Evolutionary conservation across 257 asterid species (phyloP), one percentile per base, ranked within the genome.

Genomic region (Penstemon newberryi): DNA sequence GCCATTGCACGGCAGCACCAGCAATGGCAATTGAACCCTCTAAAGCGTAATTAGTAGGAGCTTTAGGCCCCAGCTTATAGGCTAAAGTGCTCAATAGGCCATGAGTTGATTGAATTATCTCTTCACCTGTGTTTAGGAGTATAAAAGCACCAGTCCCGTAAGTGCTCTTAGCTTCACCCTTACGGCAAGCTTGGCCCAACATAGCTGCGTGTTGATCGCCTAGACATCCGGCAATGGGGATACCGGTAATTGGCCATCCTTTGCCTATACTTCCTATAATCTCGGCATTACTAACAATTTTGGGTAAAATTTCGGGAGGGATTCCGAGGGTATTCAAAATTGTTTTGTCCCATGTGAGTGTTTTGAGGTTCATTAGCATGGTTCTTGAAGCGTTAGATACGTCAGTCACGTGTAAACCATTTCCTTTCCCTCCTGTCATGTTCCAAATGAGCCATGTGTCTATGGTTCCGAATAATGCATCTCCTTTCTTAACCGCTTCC

Each of bases 1-100:
- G 92, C 97, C 99, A 93, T 79, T 93, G 99, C 51, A 93, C 99
- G 0, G 97, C 99, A 0, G 99, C 99, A 8, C 99, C 97, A 12
- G 99, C 97, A 19, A 90, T 93, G 47, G 99, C 99, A 56, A 93
- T 93, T 7, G 99, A 93, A 10, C 99, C 99, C 78, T 93, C 99
- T 5, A 93, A 78, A 5, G 99, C 99, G 37, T 93, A 93, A 54
- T 93, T 90, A 2, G 91, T 65, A 0, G 91, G 94, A 8, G 97
- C 95, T 7, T 86, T 66, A 0, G 97, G 96, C 44, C 99, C 99
- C 2, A 93, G 90, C 77, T 93, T 93, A 72, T 77, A 93, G 0
- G 97, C 95, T 71, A 93, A 19, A 2, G 99, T 93, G 79, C 89
- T 90, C 73, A 93, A 66, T 0, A 93, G 83, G 40, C 99, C 99